Evolutionary conservation across 164 flowering plant genomes (phyloP).

Genomic region (Vitis rupestris): DNA sequence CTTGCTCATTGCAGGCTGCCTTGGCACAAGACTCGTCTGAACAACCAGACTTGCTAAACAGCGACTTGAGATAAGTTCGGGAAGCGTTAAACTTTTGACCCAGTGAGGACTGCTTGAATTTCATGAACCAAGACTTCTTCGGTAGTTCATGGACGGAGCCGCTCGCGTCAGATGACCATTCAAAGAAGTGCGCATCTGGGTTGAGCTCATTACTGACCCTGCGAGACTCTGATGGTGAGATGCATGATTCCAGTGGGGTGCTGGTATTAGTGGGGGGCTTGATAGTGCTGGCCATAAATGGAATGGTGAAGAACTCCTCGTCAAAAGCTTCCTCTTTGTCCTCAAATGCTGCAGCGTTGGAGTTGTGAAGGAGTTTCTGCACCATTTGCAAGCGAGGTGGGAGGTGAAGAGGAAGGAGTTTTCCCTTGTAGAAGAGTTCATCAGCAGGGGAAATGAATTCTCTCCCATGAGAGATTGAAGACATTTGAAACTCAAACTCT

Average conservation of each 20-base stretch:
- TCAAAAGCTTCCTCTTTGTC: conserved; percentile 10
- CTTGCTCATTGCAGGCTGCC: conserved; percentile 26
- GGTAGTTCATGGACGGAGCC: conserved; percentile 29
- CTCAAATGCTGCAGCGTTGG: conserved; percentile 16
- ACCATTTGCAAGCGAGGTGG: conserved; percentile 85
- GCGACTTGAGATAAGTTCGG: conserved; percentile 53
- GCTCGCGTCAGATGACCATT: conserved; percentile 40
- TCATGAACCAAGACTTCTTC: conserved; percentile 55
- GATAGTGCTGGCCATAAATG: conserved; percentile 12
- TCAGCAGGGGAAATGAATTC: conserved; percentile 73
- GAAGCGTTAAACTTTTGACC: conserved; percentile 65
- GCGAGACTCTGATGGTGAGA: conserved; percentile 67
- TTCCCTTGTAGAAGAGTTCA: conserved; percentile 91
- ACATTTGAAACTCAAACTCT: conserved; percentile 91
- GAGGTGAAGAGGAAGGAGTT: conserved; percentile 86
- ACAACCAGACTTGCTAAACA: conserved; percentile 59
- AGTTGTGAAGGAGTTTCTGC: conserved; percentile 48
- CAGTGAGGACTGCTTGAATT: conserved; percentile 51
- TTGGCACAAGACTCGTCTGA: conserved; percentile 40
- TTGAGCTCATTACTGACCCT: conserved; percentile 57
- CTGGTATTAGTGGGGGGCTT: conserved; percentile 13
- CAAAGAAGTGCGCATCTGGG: conserved; percentile 64
- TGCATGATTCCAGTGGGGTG: conserved; percentile 55
- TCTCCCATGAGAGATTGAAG: conserved; percentile 31
- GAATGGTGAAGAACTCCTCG: conserved; percentile 18